These are phyloP conservation scores for Suillus subalutaceus DNA, from an alignment of 768 basidiomycete species.

Conservation along the genomic window DNA sequence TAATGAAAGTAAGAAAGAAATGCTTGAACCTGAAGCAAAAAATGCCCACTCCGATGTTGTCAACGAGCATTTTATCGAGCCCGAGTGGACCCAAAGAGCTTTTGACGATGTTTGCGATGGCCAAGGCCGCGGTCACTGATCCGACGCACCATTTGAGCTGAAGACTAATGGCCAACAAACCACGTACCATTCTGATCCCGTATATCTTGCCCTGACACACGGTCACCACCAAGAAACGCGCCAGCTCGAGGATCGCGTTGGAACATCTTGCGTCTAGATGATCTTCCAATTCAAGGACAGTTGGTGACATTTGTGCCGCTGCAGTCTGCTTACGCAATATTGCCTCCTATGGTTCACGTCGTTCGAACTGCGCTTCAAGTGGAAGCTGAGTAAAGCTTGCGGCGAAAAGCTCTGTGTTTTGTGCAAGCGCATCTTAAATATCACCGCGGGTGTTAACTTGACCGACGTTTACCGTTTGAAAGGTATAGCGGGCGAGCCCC, in stretches of 20 bases:
- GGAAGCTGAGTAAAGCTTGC: not conserved
- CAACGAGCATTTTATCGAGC: conserved; percentile 96
- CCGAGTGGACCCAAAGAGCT: conserved; percentile 95
- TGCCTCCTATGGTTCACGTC: conserved; percentile 5
- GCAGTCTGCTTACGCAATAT: conserved; percentile 8
- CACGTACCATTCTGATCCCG: conserved; percentile 90
- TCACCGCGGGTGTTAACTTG: not conserved
- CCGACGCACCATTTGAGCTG: conserved; percentile 12
- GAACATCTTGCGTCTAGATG: conserved; percentile 54
- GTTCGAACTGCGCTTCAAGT: not conserved
- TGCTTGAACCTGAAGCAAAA: not conserved
- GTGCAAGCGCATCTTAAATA: not conserved
- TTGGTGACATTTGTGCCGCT: conserved; percentile 2
- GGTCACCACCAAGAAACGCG: conserved; percentile 91
- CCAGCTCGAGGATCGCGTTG: conserved; percentile 92
- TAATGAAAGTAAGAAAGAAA: conserved; percentile 34
- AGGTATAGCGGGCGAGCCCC: not conserved
- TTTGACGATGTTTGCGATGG: conserved; percentile 97
- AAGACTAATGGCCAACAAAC: not conserved
- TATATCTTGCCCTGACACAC: conserved; percentile 93
- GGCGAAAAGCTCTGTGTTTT: not conserved
- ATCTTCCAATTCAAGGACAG: conserved; percentile 2
- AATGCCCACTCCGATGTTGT: conserved; percentile 89
- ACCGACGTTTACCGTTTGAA: not conserved
- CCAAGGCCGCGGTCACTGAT: conserved; percentile 90